Conservation (phyloP, 1,139 yeast genomes). For the Diutina neorugosa region DNA sequence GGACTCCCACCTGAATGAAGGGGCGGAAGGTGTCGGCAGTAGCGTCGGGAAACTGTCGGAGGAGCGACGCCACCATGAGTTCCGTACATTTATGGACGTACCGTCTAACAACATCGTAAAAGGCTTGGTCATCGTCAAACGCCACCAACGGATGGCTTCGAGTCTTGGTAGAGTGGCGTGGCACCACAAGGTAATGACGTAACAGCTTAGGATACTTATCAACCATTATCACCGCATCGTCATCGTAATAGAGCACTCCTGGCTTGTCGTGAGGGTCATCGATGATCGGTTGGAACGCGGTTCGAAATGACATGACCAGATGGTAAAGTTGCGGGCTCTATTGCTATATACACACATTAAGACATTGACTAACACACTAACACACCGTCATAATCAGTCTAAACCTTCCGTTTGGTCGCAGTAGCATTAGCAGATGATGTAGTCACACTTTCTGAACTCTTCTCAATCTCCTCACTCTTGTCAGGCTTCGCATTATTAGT, state of each 20-base stretch:
- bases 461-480: no score
- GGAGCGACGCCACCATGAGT: constrained; percentile 15
- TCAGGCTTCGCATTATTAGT: no score
- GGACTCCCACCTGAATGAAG: constrained; percentile 53
- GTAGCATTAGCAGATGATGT: neutral
- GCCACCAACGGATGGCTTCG: constrained; percentile 42
- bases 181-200: constrained; percentile 51
- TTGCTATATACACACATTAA: neutral
- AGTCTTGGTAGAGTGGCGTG: constrained; percentile 32
- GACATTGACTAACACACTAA: no score
- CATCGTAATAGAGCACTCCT: constrained; percentile 31
- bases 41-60: neutral
- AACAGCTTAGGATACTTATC: constrained; percentile 58
- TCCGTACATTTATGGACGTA: constrained; percentile 34
- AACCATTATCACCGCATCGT: constrained; percentile 40
- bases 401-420: neutral
- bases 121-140: constrained; percentile 21
- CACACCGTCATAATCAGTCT: no score
- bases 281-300: constrained; percentile 23
- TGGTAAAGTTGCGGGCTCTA: neutral
- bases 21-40: constrained; percentile 6
- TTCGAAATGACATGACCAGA: constrained; percentile 13
- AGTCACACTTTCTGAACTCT: no score
- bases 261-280: constrained; percentile 16
- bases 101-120: constrained; percentile 18